Evolutionary conservation across 208 protist species (phyloP).

Genomic region (Leishmania tropica): DNA sequence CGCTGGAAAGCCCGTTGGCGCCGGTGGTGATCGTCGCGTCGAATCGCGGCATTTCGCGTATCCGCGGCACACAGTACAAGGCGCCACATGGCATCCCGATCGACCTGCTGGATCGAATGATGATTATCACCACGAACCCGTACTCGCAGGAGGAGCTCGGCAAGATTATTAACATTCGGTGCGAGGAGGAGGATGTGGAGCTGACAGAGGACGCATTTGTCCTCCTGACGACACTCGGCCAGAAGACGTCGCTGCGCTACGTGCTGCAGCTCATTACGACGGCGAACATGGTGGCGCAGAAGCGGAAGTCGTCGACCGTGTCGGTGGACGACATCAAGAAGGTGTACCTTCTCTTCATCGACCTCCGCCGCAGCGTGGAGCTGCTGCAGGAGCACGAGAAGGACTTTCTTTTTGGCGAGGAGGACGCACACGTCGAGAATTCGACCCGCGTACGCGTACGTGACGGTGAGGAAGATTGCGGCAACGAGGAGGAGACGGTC

Average conservation of each 20-base stretch:
- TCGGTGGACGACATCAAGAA: slow-evolving; percentile 96
- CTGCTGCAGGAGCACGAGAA: slow-evolving; percentile 91
- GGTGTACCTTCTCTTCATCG: slow-evolving; percentile 98
- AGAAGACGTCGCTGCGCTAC: slow-evolving; percentile 98
- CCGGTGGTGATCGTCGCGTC: slow-evolving; percentile 99
- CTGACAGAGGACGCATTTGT: slow-evolving; percentile 96
- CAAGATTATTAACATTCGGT: slow-evolving; percentile 97
- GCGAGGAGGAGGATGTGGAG: slow-evolving; percentile 99
- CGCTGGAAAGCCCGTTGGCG: slow-evolving; percentile 98
- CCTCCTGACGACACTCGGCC: slow-evolving; percentile 96
- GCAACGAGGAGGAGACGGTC: slow-evolving; percentile 54
- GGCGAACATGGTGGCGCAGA: slow-evolving; percentile 94
- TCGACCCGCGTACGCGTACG: slow-evolving; percentile 42
- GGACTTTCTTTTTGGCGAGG: slow-evolving; percentile 92
- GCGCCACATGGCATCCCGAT: slow-evolving; percentile 99
- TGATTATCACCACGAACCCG: slow-evolving; percentile 99
- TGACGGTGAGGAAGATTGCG: slow-evolving; percentile 24
- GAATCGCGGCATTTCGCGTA: slow-evolving; percentile 99
- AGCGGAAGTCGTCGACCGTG: slow-evolving; percentile 94
- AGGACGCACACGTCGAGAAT: slow-evolving; percentile 73
- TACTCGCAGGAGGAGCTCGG: slow-evolving; percentile 96
- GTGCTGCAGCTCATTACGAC: slow-evolving; percentile 99
- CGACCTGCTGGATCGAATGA: slow-evolving; percentile 98
- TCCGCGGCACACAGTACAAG: slow-evolving; percentile 98
- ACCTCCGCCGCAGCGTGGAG: slow-evolving; percentile 94